These are phyloP conservation scores for Ophiostoma tasmaniense DNA, from an alignment of 2,329 filamentous ascomycete genomes.

Conservation along the genomic window DNA sequence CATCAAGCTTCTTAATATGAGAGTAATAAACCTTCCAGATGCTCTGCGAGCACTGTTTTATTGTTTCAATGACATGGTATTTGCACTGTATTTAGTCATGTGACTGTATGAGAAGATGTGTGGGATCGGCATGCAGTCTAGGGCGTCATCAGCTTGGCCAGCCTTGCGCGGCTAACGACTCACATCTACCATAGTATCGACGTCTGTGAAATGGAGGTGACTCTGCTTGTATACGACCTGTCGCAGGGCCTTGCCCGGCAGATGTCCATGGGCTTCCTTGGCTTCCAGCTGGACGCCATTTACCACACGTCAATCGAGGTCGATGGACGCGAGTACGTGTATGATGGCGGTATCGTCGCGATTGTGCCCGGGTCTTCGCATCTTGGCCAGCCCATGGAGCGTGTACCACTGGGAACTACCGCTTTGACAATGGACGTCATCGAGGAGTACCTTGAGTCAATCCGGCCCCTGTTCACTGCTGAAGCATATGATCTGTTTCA, in stretches of 20 bases:
- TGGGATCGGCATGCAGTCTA: too few relatives aligned
- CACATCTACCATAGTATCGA: neutral
- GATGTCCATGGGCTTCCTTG: slow-evolving; percentile 45
- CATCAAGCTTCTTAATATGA: too few relatives aligned
- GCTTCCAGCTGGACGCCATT: slow-evolving; percentile 72
- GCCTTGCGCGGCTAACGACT: neutral
- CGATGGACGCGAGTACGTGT: slow-evolving; percentile 79
- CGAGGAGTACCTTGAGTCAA: slow-evolving; percentile 75
- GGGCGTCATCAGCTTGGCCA: neutral
- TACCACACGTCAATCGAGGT: slow-evolving; percentile 92
- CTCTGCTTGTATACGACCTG: slow-evolving; percentile 71
- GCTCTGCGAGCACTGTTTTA: too few relatives aligned
- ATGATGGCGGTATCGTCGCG: slow-evolving; percentile 77
- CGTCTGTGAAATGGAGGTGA: slow-evolving; percentile 54
- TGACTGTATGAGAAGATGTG: too few relatives aligned
- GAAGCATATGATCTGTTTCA: slow-evolving; percentile 82
- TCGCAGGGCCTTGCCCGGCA: slow-evolving; percentile 52
- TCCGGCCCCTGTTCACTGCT: slow-evolving; percentile 73
- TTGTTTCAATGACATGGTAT: too few relatives aligned
- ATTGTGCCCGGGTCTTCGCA: slow-evolving; percentile 77
- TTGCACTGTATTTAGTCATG: too few relatives aligned
- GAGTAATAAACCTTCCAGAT: too few relatives aligned
- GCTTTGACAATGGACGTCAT: slow-evolving; percentile 73
- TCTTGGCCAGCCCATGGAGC: slow-evolving; percentile 74
- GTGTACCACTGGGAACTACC: slow-evolving; percentile 65